Evolutionary conservation across 2,329 filamentous ascomycete species (phyloP).

Genomic region (Hymenoscyphus occultus): DNA sequence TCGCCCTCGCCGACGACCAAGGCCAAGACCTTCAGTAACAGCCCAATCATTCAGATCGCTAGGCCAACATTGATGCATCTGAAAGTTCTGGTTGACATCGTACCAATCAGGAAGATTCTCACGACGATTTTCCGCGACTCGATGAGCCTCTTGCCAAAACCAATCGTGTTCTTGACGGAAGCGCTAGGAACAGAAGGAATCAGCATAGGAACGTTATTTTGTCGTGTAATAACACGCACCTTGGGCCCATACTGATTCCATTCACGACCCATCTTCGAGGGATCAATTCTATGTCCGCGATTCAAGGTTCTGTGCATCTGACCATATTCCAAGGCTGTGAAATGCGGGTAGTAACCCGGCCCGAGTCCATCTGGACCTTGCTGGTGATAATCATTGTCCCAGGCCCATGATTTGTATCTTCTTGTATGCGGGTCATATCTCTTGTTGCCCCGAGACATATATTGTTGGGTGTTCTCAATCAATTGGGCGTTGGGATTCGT

Average conservation of each 20-base stretch:
- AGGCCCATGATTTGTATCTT: conserved; percentile 30
- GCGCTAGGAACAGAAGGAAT: conserved; percentile 20
- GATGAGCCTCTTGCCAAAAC: conserved; percentile 34
- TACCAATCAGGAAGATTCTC: conserved; percentile 7
- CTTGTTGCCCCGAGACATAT: conserved; percentile 17
- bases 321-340: conserved; percentile 26
- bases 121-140: conserved; percentile 25
- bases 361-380: conserved; percentile 16
- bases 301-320: conserved; percentile 18
- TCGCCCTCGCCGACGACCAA: neutral
- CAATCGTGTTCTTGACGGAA: conserved; percentile 29
- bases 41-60: conserved; percentile 19
- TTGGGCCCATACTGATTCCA: conserved; percentile 32
- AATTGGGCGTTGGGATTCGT: conserved; percentile 18
- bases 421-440: conserved; percentile 34
- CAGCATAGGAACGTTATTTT: neutral
- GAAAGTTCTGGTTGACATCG: conserved; percentile 15
- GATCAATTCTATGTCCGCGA: conserved; percentile 15
- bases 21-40: neutral
- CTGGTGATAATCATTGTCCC: conserved; percentile 22
- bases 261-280: conserved; percentile 25
- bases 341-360: conserved; percentile 25
- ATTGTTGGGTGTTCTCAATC: conserved; percentile 9
- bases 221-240: conserved; percentile 14
- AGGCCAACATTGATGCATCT: conserved; percentile 19